phyloP scores from a whole-genome alignment of 2,329 filamentous ascomycete genomes.

The Xylariaceae sp. region DNA sequence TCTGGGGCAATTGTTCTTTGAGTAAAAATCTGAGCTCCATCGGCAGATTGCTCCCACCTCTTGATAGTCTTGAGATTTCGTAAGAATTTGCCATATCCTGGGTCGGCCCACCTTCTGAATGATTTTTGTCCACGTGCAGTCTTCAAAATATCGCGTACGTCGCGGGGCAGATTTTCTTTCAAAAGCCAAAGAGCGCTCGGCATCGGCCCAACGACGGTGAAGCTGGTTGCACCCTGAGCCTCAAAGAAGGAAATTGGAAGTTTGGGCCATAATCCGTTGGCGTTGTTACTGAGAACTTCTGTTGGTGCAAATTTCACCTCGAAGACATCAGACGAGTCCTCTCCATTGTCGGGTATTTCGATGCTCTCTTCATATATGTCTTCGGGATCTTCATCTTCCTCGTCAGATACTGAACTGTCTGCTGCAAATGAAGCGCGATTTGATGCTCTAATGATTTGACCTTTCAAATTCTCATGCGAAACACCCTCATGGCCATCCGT shows the following conservation, averaged over 20 bases:
- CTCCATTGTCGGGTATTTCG: conserved; percentile 19
- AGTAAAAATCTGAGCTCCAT: conserved; percentile 44
- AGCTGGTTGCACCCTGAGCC: conserved; percentile 14
- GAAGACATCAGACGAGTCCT: neutral
- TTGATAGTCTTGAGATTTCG: conserved; percentile 47
- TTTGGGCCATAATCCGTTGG: conserved; percentile 25
- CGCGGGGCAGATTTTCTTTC: conserved; percentile 35
- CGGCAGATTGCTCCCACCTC: conserved; percentile 53
- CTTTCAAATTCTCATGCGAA: neutral
- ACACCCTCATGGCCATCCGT: neutral
- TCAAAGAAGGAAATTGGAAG: conserved; percentile 26
- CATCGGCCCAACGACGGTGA: conserved; percentile 21
- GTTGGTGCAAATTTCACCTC: conserved; percentile 5
- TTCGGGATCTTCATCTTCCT: conserved; percentile 28
- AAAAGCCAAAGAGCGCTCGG: conserved; percentile 28
- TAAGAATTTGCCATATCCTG: conserved; percentile 36
- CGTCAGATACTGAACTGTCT: conserved; percentile 26
- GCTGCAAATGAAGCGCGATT: conserved; percentile 19
- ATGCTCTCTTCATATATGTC: conserved; percentile 10
- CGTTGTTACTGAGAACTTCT: conserved; percentile 12
- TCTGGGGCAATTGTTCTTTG: conserved; percentile 45
- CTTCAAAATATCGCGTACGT: conserved; percentile 34
- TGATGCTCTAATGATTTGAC: neutral
- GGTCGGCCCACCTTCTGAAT: conserved; percentile 31
- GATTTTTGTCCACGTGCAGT: conserved; percentile 22